These are phyloP conservation scores for Cladophialophora bantiana DNA, from an alignment of 2,329 filamentous ascomycete species.

Conservation along the genomic window DNA sequence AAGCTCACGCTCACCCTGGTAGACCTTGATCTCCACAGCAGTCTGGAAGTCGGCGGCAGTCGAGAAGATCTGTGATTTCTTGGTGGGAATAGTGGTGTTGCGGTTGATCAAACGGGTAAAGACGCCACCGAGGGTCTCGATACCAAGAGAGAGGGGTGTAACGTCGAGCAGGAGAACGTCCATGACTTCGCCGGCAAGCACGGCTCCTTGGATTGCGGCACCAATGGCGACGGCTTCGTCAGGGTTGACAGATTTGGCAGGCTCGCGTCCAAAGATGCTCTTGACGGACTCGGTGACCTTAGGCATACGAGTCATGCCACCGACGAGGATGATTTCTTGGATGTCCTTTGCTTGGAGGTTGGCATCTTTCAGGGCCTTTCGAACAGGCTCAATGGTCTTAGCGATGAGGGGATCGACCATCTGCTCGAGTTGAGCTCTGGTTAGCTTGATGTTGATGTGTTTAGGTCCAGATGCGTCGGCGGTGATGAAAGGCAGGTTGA, in stretches of 20 bases:
- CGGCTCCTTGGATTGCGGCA: slow-evolving; percentile 95
- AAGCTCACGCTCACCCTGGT: slow-evolving; percentile 99
- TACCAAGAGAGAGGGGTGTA: slow-evolving; percentile 94
- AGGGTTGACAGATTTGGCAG: slow-evolving; percentile 97
- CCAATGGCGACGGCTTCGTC: slow-evolving; percentile 98
- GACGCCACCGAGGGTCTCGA: slow-evolving; percentile 96
- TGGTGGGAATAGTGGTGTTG: slow-evolving; percentile 98
- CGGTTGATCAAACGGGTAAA: slow-evolving; percentile 98
- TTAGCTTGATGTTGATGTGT: slow-evolving; percentile 97
- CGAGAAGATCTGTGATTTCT: slow-evolving; percentile 98
- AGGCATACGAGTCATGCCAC: slow-evolving; percentile 99
- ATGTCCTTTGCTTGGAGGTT: slow-evolving; percentile 90
- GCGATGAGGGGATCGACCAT: slow-evolving; percentile 89
- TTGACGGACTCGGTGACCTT: slow-evolving; percentile 97
- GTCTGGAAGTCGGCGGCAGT: slow-evolving; percentile 98
- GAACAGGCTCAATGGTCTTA: slow-evolving; percentile 87
- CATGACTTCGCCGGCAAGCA: slow-evolving; percentile 95
- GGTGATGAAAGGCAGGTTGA: slow-evolving; percentile 98
- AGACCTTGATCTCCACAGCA: slow-evolving; percentile 99
- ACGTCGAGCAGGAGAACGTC: slow-evolving; percentile 95
- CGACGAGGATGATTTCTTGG: slow-evolving; percentile 96
- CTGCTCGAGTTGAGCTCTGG: slow-evolving; percentile 88
- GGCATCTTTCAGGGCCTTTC: slow-evolving; percentile 97
- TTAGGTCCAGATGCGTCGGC: slow-evolving; percentile 94
- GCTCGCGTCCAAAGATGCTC: slow-evolving; percentile 93